Percentiles rank a stretch among this genome's conserved stretches.
Conservation (phyloP, 1,284 basidiomycete genomes). For the Trametes hirsuta region DNA sequence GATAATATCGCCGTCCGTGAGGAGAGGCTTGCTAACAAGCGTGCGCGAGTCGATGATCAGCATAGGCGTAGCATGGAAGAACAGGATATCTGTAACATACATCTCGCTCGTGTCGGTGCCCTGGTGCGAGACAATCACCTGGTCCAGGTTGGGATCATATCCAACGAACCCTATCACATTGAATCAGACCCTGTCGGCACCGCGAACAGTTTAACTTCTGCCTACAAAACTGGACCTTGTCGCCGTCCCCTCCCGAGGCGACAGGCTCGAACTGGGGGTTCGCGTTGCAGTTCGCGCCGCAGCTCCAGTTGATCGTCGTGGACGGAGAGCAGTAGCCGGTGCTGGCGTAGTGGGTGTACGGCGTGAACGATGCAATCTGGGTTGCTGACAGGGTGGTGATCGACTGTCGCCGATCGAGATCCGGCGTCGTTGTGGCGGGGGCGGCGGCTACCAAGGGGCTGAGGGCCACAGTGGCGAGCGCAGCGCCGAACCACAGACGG, state of each 20-base stretch:
- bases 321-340: constrained; percentile 56
- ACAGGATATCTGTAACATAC: constrained; percentile 35
- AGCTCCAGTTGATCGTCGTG: constrained; percentile 54
- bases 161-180: constrained; percentile 45
- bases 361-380: constrained; percentile 50
- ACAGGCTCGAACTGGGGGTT: constrained; percentile 57
- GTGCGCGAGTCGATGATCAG: neutral
- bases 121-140: constrained; percentile 55
- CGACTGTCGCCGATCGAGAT: constrained; percentile 22
- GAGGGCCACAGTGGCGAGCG: neutral
- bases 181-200: neutral
- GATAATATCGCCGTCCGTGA: constrained; percentile 58
- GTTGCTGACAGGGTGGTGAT: constrained; percentile 45
- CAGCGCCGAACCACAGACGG: neutral
- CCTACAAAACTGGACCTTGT: constrained; percentile 51
- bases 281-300: constrained; percentile 55
- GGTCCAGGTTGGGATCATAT: constrained; percentile 43
- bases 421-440: constrained; percentile 9
- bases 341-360: constrained; percentile 59
- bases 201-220: no score
- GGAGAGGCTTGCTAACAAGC: constrained; percentile 44
- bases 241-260: constrained; percentile 64
- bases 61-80: neutral
- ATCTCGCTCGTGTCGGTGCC: constrained; percentile 53
- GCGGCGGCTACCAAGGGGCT: constrained; percentile 15